These are phyloP conservation scores for Tritrichomonas musculus DNA, from an alignment of 208 protist genomes.

Conservation along the genomic window DNA sequence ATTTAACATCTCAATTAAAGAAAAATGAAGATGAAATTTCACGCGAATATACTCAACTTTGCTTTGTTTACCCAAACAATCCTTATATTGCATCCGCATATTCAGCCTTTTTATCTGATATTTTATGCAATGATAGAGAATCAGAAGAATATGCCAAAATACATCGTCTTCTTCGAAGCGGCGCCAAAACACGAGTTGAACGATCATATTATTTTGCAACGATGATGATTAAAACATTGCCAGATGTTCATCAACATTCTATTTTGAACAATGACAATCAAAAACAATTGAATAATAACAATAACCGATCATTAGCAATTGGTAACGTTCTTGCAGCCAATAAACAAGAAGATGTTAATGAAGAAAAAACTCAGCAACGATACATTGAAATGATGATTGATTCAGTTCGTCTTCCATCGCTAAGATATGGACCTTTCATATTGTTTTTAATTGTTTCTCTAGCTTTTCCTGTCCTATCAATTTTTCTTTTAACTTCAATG, in stretches of 20 bases:
- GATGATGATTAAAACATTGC: background rate
- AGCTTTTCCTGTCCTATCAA: too few species aligned
- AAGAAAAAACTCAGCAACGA: background rate
- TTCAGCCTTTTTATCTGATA: background rate
- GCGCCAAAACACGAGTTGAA: background rate
- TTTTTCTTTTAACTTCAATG: background rate
- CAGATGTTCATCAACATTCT: background rate
- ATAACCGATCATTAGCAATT: too few species aligned
- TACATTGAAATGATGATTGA: background rate
- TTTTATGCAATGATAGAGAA: background rate
- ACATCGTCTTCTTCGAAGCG: background rate
- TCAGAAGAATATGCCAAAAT: background rate
- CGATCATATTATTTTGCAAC: background rate
- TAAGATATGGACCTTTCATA: background rate
- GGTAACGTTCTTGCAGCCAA: too few species aligned
- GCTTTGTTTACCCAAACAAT: constrained; percentile 1
- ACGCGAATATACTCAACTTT: background rate
- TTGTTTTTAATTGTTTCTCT: background rate
- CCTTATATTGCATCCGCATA: background rate
- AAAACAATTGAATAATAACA: background rate
- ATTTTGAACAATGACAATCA: background rate
- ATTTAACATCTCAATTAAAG: background rate
- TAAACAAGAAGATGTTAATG: too few species aligned
- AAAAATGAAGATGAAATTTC: background rate
- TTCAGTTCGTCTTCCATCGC: background rate